Evolutionary conservation across 192 early-diverging fungal species (phyloP).

Genomic region (Chytriomyces hyalinus): DNA sequence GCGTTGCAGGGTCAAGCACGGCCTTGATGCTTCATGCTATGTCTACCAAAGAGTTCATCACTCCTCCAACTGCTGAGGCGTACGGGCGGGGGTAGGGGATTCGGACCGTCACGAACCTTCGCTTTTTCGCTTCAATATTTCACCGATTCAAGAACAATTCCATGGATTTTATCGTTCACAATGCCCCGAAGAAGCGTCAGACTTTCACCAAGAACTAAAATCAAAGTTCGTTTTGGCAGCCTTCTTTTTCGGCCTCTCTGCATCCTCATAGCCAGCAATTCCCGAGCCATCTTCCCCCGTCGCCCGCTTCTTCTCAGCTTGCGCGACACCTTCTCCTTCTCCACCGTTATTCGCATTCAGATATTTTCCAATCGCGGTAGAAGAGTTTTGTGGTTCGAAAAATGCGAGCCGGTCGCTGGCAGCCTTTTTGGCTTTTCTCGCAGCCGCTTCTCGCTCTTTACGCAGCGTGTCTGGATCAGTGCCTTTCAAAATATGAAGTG

Average conservation of each 20-base stretch:
- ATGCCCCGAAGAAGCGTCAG: too few relatives aligned
- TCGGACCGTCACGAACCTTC: neutral
- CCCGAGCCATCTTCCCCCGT: neutral
- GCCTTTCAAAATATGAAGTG: constrained; percentile 68
- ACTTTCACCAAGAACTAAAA: constrained; percentile 27
- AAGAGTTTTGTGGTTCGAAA: constrained; percentile 1
- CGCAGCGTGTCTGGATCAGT: constrained; percentile 56
- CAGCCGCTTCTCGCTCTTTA: constrained; percentile 66
- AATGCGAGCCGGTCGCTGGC: constrained; percentile 4
- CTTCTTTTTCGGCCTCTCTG: constrained; percentile 22
- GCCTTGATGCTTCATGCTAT: neutral
- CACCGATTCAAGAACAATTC: too few relatives aligned
- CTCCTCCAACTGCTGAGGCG: neutral
- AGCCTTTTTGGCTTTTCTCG: constrained; percentile 72
- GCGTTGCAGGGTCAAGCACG: neutral
- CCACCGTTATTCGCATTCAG: constrained; percentile 31
- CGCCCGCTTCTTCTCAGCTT: neutral
- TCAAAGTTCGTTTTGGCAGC: constrained; percentile 7
- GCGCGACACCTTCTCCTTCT: neutral
- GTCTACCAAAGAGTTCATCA: neutral
- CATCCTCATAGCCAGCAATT: neutral
- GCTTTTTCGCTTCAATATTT: too few relatives aligned
- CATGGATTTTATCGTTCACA: too few relatives aligned
- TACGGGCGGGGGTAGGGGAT: neutral
- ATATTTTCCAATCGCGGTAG: constrained; percentile 70